A percentile compares a stretch with the other conserved stretches of the same genome.
Evolutionary conservation across 345 rosid species (phyloP).

Genomic region (Passiflora organensis): DNA sequence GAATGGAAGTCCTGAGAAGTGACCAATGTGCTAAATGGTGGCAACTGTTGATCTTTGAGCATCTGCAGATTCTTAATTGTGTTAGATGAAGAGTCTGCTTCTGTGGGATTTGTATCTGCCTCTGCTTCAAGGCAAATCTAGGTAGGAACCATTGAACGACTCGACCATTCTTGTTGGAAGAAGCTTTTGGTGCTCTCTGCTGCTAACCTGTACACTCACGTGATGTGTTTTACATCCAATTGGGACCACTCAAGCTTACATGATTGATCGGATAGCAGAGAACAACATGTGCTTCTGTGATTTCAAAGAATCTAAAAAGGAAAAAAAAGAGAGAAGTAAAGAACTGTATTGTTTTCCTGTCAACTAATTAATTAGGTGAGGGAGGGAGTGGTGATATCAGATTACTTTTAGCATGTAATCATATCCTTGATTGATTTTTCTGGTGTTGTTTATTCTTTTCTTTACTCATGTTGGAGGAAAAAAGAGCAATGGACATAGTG

Average conservation of each 20-base stretch:
- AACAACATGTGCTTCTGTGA: constrained; percentile 28
- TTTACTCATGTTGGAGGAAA: constrained; percentile 4
- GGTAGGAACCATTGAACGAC: not conserved
- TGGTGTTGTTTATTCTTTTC: constrained; percentile 5
- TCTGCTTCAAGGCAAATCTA: not conserved
- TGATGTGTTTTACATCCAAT: constrained; percentile 33
- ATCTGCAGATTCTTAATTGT: constrained; percentile 16
- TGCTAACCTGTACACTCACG: constrained; percentile 44
- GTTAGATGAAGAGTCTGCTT: not conserved
- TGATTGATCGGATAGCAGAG: constrained; percentile 35
- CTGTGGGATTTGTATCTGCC: not conserved
- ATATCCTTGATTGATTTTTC: not conserved
- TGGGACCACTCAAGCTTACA: constrained; percentile 40
- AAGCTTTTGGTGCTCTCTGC: constrained; percentile 26
- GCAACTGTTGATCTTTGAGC: not conserved
- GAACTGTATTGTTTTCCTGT: not conserved
- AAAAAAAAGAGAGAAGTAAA: not conserved
- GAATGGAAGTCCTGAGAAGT: not conserved
- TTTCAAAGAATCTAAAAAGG: not conserved
- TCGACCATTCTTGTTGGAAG: not conserved
- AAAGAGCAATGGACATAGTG: not conserved
- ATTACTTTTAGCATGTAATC: not conserved
- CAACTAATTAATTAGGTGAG: constrained; percentile 7
- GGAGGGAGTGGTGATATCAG: not conserved
- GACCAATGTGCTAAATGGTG: too few species aligned